Evolutionary conservation across 2,329 filamentous ascomycete genomes (phyloP).

Genomic region (Fusarium albosuccineum): DNA sequence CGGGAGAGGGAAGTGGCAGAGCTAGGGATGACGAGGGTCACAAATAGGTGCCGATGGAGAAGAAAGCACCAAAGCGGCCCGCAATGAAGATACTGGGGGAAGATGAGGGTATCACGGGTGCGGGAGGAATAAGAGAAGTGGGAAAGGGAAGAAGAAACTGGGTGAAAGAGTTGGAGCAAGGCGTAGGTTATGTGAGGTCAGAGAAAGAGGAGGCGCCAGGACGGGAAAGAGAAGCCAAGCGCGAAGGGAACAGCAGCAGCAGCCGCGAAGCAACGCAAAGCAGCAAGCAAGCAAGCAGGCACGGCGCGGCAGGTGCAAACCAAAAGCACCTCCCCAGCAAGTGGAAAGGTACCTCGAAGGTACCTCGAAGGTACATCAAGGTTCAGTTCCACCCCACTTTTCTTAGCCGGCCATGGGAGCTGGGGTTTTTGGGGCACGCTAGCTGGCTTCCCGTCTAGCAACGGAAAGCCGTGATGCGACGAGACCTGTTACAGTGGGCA

Average conservation of each 20-base stretch:
- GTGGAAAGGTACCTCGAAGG: background rate
- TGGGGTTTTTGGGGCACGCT: background rate
- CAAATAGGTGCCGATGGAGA: constrained; percentile 19
- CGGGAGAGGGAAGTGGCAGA: constrained; percentile 9
- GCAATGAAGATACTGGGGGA: constrained; percentile 27
- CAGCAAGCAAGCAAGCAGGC: constrained; percentile 9
- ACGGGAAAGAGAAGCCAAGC: constrained; percentile 27
- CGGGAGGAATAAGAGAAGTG: constrained; percentile 23
- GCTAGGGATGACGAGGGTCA: constrained; percentile 15
- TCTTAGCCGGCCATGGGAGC: background rate
- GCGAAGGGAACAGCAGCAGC: constrained; percentile 36
- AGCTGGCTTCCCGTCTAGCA: constrained; percentile 3
- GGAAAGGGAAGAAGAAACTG: constrained; percentile 17
- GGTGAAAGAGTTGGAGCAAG: constrained; percentile 25
- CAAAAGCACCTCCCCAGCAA: background rate
- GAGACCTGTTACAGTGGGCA: constrained; percentile 10
- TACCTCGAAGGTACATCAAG: background rate
- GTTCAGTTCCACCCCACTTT: background rate
- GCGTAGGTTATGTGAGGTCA: constrained; percentile 34
- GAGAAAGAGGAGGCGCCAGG: constrained; percentile 22
- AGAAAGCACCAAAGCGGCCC: constrained; percentile 7
- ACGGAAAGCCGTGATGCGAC: constrained; percentile 14
- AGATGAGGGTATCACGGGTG: constrained; percentile 39
- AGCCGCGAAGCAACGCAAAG: constrained; percentile 26
- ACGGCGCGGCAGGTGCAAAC: constrained; percentile 29